These are phyloP conservation scores for Dactylellina cionopaga DNA, from an alignment of 2,329 filamentous ascomycete genomes.

Conservation along the genomic window DNA sequence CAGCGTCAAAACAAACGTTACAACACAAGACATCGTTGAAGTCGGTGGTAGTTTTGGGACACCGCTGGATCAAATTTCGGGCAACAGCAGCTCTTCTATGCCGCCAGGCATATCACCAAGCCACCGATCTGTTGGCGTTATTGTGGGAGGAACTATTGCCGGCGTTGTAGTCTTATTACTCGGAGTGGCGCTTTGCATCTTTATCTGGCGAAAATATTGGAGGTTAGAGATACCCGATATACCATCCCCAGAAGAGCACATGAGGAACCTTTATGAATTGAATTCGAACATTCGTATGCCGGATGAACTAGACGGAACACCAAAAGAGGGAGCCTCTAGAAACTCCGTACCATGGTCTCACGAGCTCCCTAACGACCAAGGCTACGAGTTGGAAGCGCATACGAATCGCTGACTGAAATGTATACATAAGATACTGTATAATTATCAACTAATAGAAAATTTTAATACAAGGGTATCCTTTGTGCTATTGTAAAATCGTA, in stretches of 20 bases:
- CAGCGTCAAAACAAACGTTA: not conserved
- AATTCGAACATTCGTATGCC: not conserved
- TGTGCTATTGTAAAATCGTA: too few relatives aligned
- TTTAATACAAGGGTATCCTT: too few relatives aligned
- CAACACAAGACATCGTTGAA: slow-evolving; percentile 5
- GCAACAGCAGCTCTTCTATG: not conserved
- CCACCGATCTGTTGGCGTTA: not conserved
- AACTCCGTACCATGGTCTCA: not conserved
- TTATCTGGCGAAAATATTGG: not conserved
- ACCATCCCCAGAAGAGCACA: not conserved
- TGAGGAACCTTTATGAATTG: not conserved
- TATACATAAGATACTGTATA: too few relatives aligned
- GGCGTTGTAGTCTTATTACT: not conserved
- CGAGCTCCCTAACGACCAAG: not conserved
- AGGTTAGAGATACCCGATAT: slow-evolving; percentile 1
- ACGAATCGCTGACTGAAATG: not conserved
- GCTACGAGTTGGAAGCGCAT: not conserved
- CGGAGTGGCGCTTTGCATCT: not conserved
- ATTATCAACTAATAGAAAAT: too few relatives aligned
- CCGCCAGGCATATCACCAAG: not conserved
- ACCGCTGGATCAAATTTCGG: not conserved
- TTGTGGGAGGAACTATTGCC: not conserved
- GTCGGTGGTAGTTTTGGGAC: slow-evolving; percentile 11
- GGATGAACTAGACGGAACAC: slow-evolving; percentile 2
- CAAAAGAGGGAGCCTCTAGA: not conserved